Evolutionary conservation across 768 basidiomycete species (phyloP).

Genomic region (Boletus bicolor): DNA sequence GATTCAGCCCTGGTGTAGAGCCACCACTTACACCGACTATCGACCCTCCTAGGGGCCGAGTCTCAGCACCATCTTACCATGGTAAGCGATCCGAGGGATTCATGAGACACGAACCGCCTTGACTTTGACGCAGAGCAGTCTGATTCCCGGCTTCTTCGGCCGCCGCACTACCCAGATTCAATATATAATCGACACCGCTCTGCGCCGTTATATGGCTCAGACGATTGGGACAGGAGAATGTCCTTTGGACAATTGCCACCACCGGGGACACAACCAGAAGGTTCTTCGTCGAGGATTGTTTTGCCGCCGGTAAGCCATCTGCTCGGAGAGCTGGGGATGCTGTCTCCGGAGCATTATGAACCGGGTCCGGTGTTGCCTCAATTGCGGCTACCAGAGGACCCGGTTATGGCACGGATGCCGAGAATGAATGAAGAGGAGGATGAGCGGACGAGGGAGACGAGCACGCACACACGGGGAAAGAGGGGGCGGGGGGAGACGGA

Average conservation of each 20-base stretch:
- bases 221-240: slow-evolving; percentile 22
- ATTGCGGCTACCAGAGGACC: slow-evolving; percentile 27
- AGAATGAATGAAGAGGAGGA: slow-evolving; percentile 11
- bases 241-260: slow-evolving; percentile 22
- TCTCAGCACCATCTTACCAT: slow-evolving; percentile 11
- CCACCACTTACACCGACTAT: slow-evolving; percentile 18
- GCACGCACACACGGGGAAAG: slow-evolving; percentile 15
- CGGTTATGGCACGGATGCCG: background rate
- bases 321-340: slow-evolving; percentile 23
- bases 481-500: slow-evolving; percentile 17
- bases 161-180: slow-evolving; percentile 16
- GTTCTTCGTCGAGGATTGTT: slow-evolving; percentile 21
- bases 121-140: slow-evolving; percentile 16
- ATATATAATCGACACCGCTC: slow-evolving; percentile 25
- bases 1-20: slow-evolving; percentile 5
- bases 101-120: background rate
- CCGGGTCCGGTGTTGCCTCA: slow-evolving; percentile 27
- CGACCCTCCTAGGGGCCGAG: slow-evolving; percentile 8
- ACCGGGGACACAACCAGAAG: slow-evolving; percentile 13
- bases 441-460: slow-evolving; percentile 11
- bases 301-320: slow-evolving; percentile 29
- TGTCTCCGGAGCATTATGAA: slow-evolving; percentile 16
- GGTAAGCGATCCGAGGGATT: slow-evolving; percentile 16
- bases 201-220: slow-evolving; percentile 22
- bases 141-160: slow-evolving; percentile 21